Conservation (phyloP, 1,139 yeast genomes). For the Pneumocystis murina region DNA sequence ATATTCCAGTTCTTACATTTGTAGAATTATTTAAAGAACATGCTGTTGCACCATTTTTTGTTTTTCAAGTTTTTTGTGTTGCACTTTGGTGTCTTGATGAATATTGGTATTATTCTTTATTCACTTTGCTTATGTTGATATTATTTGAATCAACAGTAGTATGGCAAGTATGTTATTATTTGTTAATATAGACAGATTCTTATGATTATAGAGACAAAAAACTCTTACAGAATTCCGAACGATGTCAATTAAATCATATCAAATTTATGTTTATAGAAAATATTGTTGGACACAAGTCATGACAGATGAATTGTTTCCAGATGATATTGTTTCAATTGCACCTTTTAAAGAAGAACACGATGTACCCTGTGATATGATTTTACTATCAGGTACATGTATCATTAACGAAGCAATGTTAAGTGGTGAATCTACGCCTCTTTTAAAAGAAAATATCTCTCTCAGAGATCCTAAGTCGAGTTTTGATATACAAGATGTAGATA, state of each 20-base stretch:
- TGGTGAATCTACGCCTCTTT: slow-evolving; percentile 93
- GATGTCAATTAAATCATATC: slow-evolving; percentile 92
- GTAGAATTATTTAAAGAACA: slow-evolving; percentile 86
- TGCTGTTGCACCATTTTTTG: slow-evolving; percentile 96
- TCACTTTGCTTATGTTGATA: slow-evolving; percentile 81
- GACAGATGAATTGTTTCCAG: slow-evolving; percentile 73
- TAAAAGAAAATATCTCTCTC: slow-evolving; percentile 76
- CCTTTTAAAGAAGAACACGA: slow-evolving; percentile 88
- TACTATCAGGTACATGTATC: slow-evolving; percentile 77
- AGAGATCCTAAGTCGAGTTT: slow-evolving; percentile 60
- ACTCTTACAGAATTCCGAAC: slow-evolving; percentile 91
- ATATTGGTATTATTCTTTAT: slow-evolving; percentile 87
- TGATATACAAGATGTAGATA: slow-evolving; percentile 71
- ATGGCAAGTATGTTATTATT: slow-evolving; percentile 14
- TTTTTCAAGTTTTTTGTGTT: slow-evolving; percentile 89
- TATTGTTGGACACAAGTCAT: slow-evolving; percentile 52
- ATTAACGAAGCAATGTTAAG: slow-evolving; percentile 96
- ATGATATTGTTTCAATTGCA: slow-evolving; percentile 67
- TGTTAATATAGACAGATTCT: background rate
- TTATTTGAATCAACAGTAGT: slow-evolving; percentile 92
- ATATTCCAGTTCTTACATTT: slow-evolving; percentile 89
- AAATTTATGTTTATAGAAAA: slow-evolving; percentile 57
- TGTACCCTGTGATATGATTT: slow-evolving; percentile 84
- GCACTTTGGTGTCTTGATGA: slow-evolving; percentile 95
- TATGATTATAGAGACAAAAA: slow-evolving; percentile 65